Evolutionary conservation across 2,329 filamentous ascomycete genomes (phyloP).

Genomic region (Alternaria viburni): DNA sequence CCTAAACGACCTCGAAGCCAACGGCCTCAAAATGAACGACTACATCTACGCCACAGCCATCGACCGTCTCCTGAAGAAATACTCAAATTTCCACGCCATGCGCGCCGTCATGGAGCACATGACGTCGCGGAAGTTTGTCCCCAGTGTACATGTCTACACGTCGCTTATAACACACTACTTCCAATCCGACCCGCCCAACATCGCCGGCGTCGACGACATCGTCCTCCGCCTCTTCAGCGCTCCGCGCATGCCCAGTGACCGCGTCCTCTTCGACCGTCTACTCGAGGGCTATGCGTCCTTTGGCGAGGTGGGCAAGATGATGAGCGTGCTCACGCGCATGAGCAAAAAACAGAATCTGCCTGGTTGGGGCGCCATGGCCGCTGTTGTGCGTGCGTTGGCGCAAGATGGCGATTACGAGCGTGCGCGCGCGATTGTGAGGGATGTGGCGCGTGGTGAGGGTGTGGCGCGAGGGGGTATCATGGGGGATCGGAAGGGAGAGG

Average conservation of each 20-base stretch:
- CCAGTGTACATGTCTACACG: slow-evolving; percentile 73
- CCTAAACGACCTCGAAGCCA: slow-evolving; percentile 61
- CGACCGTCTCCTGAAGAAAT: slow-evolving; percentile 63
- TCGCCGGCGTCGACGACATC: slow-evolving; percentile 65
- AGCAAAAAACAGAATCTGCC: slow-evolving; percentile 49
- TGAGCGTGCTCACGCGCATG: slow-evolving; percentile 51
- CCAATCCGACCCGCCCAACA: slow-evolving; percentile 61
- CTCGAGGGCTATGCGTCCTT: slow-evolving; percentile 69
- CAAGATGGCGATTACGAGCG: slow-evolving; percentile 44
- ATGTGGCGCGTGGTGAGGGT: slow-evolving; percentile 45
- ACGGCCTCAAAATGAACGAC: slow-evolving; percentile 65
- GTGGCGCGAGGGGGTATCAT: slow-evolving; percentile 31
- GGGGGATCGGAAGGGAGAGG: slow-evolving; percentile 15
- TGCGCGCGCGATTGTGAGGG: slow-evolving; percentile 44
- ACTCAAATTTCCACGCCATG: slow-evolving; percentile 58
- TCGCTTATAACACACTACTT: slow-evolving; percentile 75
- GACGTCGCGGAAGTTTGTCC: slow-evolving; percentile 61
- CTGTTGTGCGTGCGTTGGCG: slow-evolving; percentile 48
- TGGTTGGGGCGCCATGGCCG: slow-evolving; percentile 50
- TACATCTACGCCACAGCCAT: slow-evolving; percentile 74
- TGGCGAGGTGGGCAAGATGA: slow-evolving; percentile 57
- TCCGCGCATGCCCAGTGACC: slow-evolving; percentile 52
- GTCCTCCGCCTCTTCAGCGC: slow-evolving; percentile 55
- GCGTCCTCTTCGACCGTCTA: slow-evolving; percentile 71
- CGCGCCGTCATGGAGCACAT: slow-evolving; percentile 69